Evolutionary conservation across 163 green algal genomes (phyloP), one percentile per base, ranked within the genome.

Genomic region (Scenedesmus sp.): DNA sequence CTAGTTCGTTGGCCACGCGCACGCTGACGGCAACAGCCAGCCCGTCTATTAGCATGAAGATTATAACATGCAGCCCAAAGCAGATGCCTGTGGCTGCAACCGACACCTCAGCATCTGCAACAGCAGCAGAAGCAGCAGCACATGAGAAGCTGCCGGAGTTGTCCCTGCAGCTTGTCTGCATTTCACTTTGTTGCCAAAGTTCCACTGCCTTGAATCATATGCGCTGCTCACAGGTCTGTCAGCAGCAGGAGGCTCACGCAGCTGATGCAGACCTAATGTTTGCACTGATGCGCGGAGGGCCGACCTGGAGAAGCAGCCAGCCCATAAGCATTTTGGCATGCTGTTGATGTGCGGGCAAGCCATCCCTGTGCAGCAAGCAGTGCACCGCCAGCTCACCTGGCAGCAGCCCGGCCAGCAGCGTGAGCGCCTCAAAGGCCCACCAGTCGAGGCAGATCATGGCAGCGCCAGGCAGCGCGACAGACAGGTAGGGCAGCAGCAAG

Each of bases 361-460:
- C n/a, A n/a, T n/a, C n/a, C n/a, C n/a, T n/a, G n/a, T n/a, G n/a
- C n/a, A n/a, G n/a, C n/a, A n/a, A n/a, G n/a, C n/a, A 3, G 15
- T 18, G 12, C 13, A 56, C 12, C 49, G 49, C 12, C 15, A 56
- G 4, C 15, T 68, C 15, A 72, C 59, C 59, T 40, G 84, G 84
- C 12, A 89, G 53, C 35, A 89, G 53, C 2, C 84, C 84, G 3
- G 84, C 84, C 26, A 89, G 40, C 13, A 89, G n/a, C 5, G 84
- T 89, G 59, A 89, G 72, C 10, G 84, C 59, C 59, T 89, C 84
- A 61, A 89, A 89, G 1, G 84, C 84, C 84, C 84, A 89, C 83
- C 88, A 88, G 42, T 88, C 88, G 42, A 91, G 88, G 79, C 79
- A 88, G 5, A 88, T 88, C 79, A 91, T 88, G 43, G 88, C 88